Base-by-base conservation (phyloP, 169 alveolate genomes). In the Eimeria acervulina region DNA sequence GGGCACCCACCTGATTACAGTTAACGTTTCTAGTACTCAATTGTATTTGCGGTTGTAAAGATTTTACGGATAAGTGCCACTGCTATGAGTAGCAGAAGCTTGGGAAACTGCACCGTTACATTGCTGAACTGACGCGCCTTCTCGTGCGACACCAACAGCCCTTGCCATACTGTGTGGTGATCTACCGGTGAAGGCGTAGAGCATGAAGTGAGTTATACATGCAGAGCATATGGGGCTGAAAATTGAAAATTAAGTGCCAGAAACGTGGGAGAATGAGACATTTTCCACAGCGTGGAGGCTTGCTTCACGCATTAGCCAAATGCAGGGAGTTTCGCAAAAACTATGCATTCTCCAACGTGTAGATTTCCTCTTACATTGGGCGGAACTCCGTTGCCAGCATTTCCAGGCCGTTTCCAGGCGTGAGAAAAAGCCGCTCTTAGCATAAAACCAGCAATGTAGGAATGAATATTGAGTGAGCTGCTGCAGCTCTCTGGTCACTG, bases 41-140 rank as follows among this genome's bases (percentile, higher is more conserved):
- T 0, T 31, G 83, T 15, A 28, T 72, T 2, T 13, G 17, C 1
- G 33, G 28, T 36, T 72, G 83, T 72, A 19, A 28, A 36, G 26
- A 19, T 36, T 33, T 72, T 72, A 12, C 17, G 13, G 26, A 36
- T 72, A 51, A 72, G n/a, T 36, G 51, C 7, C n/a, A 72, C 83
- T 72, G 31, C 51, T 72, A 72, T 72, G 83, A 72, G 31, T 51
- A 72, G 36, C 83, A 72, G 83, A 72, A 72, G 83, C 83, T 72
- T 17, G 28, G 52, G 83, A 31, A 13, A 36, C n/a, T 36, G 83
- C 13, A 31, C 31, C 1, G 33, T 36, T 72, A 19, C 31, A 36
- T 72, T 33, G 83, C 51, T 6, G 13, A 1, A 13, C 83, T 72
- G 47, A 72, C 83, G 47, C 83, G 47, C 47, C 51, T 13, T 36